A percentile compares a stretch with the other conserved stretches of the same genome.
These are phyloP conservation scores for Axilococcus clingmanii DNA, from an alignment of 139 green algal genomes.

Conservation along the genomic window DNA sequence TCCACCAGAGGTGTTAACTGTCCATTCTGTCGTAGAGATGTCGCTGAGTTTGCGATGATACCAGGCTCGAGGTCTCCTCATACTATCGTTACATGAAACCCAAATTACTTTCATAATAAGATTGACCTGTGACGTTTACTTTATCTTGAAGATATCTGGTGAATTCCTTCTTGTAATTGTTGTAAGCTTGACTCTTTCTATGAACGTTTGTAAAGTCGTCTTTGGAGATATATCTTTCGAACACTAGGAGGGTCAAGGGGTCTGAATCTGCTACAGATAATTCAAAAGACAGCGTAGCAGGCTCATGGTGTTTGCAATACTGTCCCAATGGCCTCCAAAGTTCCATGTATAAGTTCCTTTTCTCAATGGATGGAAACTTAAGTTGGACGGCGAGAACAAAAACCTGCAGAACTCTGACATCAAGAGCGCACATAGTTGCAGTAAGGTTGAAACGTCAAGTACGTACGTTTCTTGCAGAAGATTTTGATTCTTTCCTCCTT, in stretches of 20 bases:
- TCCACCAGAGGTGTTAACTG: not conserved
- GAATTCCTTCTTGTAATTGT: not conserved
- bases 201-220: constrained; percentile 7
- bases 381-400: constrained; percentile 3
- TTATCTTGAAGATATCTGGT: not conserved
- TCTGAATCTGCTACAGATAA: constrained; percentile 14
- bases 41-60: not conserved
- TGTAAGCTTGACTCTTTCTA: not conserved
- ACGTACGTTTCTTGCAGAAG: too few species aligned
- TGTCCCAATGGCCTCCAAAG: constrained; percentile 12
- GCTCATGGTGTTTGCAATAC: constrained; percentile 11
- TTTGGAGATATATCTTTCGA: constrained; percentile 13
- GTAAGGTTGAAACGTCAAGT: too few species aligned
- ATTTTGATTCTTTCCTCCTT: too few species aligned
- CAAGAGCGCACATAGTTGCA: too few species aligned
- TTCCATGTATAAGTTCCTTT: constrained; percentile 2
- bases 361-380: not conserved
- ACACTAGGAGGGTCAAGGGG: constrained; percentile 11
- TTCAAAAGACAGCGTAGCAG: constrained; percentile 15
- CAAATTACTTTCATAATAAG: constrained; percentile 8
- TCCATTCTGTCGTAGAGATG: constrained; percentile 6
- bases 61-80: constrained; percentile 1
- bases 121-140: not conserved
- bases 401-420: too few species aligned
- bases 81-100: constrained; percentile 13